Base-by-base conservation (phyloP, 257 asterid genomes). In the Gardenia jasminoides region DNA sequence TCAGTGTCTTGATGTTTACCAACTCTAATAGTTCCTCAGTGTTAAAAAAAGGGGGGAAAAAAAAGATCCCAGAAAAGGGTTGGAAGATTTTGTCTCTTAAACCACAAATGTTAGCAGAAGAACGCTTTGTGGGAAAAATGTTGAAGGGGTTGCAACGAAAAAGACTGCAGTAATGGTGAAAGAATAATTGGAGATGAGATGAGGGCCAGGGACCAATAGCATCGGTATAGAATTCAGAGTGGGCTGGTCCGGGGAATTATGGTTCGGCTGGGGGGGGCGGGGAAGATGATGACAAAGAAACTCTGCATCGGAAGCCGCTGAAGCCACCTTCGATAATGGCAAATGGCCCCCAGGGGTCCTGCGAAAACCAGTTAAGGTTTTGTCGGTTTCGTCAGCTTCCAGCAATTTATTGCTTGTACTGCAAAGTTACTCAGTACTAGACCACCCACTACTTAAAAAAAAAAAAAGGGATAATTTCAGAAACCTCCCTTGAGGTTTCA, bases 1-100 rank as follows among this genome's bases (percentile, higher is more conserved):
- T 15, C 1, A 52, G 24, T 6, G 28, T 22, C 75, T 66, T 6
- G 1, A 58, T 24, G 20, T 58, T 54, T 62, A 58, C 22, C 68
- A 20, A 62, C 6, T 31, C 26, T 56, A 6, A 56, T 19, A 2
- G n/a, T 20, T 31, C 2, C 44, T 30, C 12, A 50, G 3, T 47
- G 13, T 10, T 3, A n/a, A 54, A 33, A 7, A 30, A 48, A 28
- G 22, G n/a, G 36, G 22, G 19, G 69, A n/a, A 56, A 56, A 58
- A 31, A 11, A 52, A 69, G 61, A 77, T 59, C 70, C 78, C 56
- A 36, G 56, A 54, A 74, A 74, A 56, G 78, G 78, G 78, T 58
- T 74, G 24, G 24, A 31, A 74, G 50, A 74, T 54, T 39, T 52
- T 54, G 33, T 30, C 20, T 3, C 19, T 44, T 22, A 72, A 70